Evolutionary conservation across 805 yeast genomes (phyloP), one percentile per base, ranked within the genome.

Genomic region (Ogataea degrootiae): DNA sequence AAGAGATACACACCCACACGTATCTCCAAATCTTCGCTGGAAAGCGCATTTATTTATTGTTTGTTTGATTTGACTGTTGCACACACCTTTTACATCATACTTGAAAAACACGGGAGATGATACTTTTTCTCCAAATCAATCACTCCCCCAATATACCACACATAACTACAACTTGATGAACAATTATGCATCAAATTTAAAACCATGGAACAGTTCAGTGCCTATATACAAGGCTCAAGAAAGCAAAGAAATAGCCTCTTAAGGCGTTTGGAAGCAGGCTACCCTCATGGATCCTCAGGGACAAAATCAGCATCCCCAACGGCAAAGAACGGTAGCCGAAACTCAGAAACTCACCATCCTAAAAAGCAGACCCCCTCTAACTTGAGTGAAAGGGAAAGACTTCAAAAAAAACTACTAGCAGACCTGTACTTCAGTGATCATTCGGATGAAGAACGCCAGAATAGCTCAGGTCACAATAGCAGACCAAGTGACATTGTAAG

Each of bases 341-440:
- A 11, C 19, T 21, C 34, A 21, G 9, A 22, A 42, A 42, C 22
- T 39, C 12, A 8, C 34, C 9, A 34, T 39, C 9, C 43, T n/a
- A 19, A 34, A 17, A n/a, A 14, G 6, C 22, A 34, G 8, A 11
- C 5, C 14, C 14, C 16, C 6, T 11, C 16, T 17, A 22, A 42
- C 16, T 26, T 26, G 15, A 45, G 37, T n/a, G 51, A 45, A 42
- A 45, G 31, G 17, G 48, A 51, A 39, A 41, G 58, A 4, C 43
- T 48, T 16, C 47, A 49, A 39, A 50, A 56, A 41, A 35, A 59
- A 15, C 39, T 60, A 33, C 40, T 54, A 35, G 46, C 50, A n/a
- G 56, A 58, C 17, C 42, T 60, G 19, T 57, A 57, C 41, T 55
- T 58, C 46, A 52, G 59, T 26, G 64, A 60, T 44, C 54, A 55